Percentiles rank a stretch among this genome's conserved stretches.
Conservation (phyloP, 495 filamentous ascomycete genomes). For the Friedmanniomyces simplex region DNA sequence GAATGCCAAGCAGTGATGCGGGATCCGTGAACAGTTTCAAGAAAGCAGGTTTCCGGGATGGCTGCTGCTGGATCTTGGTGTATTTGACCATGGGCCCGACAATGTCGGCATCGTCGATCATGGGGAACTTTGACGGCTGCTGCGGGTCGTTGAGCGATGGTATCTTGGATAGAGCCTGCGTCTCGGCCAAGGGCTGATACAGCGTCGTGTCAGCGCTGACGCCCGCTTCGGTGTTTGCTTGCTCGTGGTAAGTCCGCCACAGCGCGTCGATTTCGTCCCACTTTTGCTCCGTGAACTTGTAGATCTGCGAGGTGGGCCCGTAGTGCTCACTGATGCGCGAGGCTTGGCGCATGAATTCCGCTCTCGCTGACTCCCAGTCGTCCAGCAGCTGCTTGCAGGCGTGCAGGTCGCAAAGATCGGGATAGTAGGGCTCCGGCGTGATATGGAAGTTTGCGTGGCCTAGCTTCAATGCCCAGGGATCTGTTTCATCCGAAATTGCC, state of each 20-base stretch:
- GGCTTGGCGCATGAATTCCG: conserved; percentile 74
- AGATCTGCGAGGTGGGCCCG: conserved; percentile 71
- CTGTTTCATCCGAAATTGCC: conserved; percentile 51
- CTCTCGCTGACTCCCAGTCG: conserved; percentile 70
- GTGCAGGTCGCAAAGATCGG: conserved; percentile 46
- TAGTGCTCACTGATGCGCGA: conserved; percentile 81
- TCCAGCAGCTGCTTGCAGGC: conserved; percentile 57
- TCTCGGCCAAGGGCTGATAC: conserved; percentile 33
- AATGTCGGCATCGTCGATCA: conserved; percentile 79
- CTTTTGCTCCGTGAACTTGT: conserved; percentile 70
- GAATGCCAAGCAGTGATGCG: conserved; percentile 6
- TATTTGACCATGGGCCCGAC: conserved; percentile 82
- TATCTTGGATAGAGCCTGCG: conserved; percentile 44
- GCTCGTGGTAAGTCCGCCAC: conserved; percentile 59
- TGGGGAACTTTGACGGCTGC: conserved; percentile 73
- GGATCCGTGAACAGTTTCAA: conserved; percentile 34
- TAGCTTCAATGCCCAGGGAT: conserved; percentile 72
- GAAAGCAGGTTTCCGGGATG: conserved; percentile 23
- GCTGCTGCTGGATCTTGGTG: conserved; percentile 23
- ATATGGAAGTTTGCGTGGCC: conserved; percentile 92
- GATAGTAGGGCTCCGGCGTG: conserved; percentile 66
- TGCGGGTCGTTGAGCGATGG: conserved; percentile 51
- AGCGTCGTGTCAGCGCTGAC: background rate
- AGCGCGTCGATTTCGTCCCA: conserved; percentile 64
- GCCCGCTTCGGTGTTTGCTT: conserved; percentile 40